phyloP scores from a whole-genome alignment of 1,139 yeast genomes.

The Diutina siamensis region DNA sequence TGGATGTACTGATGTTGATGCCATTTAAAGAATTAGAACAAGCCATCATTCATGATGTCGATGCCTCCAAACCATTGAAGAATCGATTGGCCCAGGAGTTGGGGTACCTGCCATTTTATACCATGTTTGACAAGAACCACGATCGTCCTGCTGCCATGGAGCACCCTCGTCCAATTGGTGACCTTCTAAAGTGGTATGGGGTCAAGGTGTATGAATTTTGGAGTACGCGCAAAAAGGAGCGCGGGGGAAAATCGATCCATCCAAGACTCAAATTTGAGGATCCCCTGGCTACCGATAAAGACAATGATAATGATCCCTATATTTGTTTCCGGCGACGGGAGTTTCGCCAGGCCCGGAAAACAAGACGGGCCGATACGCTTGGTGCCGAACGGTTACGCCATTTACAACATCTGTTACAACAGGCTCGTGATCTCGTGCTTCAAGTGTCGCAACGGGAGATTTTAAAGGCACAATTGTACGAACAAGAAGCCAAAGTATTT shows the following conservation, averaged over 20 bases:
- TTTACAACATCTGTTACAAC: slow-evolving; percentile 64
- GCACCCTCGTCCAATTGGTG: slow-evolving; percentile 33
- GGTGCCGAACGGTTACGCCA: slow-evolving; percentile 76
- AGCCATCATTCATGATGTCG: neutral
- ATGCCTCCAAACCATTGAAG: slow-evolving; percentile 24
- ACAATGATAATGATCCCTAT: slow-evolving; percentile 86
- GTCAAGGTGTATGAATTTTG: slow-evolving; percentile 67
- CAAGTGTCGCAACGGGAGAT: slow-evolving; percentile 68
- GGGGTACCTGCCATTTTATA: slow-evolving; percentile 28
- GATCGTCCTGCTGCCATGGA: slow-evolving; percentile 8
- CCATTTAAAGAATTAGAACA: slow-evolving; percentile 49
- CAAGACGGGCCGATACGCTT: slow-evolving; percentile 87
- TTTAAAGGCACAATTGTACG: slow-evolving; percentile 44
- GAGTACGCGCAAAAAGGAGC: slow-evolving; percentile 59
- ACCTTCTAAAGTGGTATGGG: slow-evolving; percentile 56
- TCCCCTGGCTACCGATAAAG: slow-evolving; percentile 64
- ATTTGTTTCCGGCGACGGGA: slow-evolving; percentile 94
- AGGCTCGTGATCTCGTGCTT: slow-evolving; percentile 61
- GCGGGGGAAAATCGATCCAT: slow-evolving; percentile 60
- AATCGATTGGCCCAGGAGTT: slow-evolving; percentile 31
- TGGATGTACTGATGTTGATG: slow-evolving; percentile 73
- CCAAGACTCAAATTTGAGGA: slow-evolving; percentile 80
- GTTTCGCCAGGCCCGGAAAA: slow-evolving; percentile 89
- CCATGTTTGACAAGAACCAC: slow-evolving; percentile 40
- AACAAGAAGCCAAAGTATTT: slow-evolving; percentile 53